Base-by-base conservation (phyloP, 306 rosid species). In the Macrotyloma uniflorum region DNA sequence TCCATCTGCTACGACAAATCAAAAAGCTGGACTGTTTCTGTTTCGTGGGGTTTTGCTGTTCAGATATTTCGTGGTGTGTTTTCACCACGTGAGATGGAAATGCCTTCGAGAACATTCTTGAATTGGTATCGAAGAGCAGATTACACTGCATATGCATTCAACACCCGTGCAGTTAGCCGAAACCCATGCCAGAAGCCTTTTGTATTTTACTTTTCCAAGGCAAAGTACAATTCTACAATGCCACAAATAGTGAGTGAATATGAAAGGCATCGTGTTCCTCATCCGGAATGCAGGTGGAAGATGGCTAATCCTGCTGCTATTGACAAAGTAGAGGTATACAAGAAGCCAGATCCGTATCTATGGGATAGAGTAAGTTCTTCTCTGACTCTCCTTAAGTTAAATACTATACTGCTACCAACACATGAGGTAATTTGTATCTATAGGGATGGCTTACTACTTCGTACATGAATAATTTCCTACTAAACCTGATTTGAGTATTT, bases 41-140 rank as follows among this genome's bases (percentile, higher is more conserved):
- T 93, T 78, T 96, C 99, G 0, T 96, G 99, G 99, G 99, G 99
- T 58, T 96, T 86, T 19, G 92, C 94, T 32, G 90, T 96, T 24
- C 98, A 96, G 76, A 89, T 96, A 64, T 88, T 91, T 18, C 97
- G 98, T 0, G 99, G 99, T 0, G 87, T 91, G 19, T 82, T 96
- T 64, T 96, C 99, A 0, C 98, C 99, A 0, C 86, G 99, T 0
- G 99, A 96, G 85, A 88, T 96, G 45, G 99, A 96, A 87, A 96
- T 96, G 99, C 99, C 99, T 32, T 86, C 97, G 3, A 86, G 99
- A 70, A 93, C 99, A 1, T 96, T 96, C 87, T 85, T 96, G 86
- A 96, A 96, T 61, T 96, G 99, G 99, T 93, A 96, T 53, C 83
- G 67, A 61, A 88, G 94, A 59, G 99, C 98, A 2, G 99, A 96